Evolutionary conservation across 129 eudicot species (phyloP), one percentile per base, ranked within the genome.

Genomic region (Pulicaria dysenterica): DNA sequence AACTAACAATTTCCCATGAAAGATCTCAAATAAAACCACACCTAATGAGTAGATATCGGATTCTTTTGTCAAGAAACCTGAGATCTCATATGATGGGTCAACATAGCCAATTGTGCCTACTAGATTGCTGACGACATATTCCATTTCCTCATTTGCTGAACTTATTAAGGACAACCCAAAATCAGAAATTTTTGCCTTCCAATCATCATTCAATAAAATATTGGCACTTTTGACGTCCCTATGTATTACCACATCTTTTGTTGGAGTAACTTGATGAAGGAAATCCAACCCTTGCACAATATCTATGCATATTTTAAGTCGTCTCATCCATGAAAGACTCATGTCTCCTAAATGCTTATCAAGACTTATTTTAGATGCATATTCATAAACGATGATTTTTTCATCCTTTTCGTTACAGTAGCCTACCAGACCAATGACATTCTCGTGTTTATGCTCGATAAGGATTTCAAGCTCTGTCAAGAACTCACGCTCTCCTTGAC

Each of bases 111-210:
- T 17, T 2, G 56, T 13, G 7, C 24, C 24, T 50, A n/a, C 56
- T 5, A 3, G 14, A 47, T 50, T 19, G 15, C 6, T 14, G 8
- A 50, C 15, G 8, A 12, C 56, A 50, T 50, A 4, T 19, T 50
- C 5, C 24, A 50, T 14, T 19, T 13, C 38, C 61, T 55, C 6
- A 19, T 55, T 55, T 55, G 13, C 3, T 17, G 61, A 13, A 19
- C 8, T 17, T 55, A 5, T 17, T 8, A 19, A 1, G 39, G 38
- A 7, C 19, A 3, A 5, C 6, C 24, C 38, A 17, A 55, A 55
- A 55, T 38, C 61, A 55, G 13, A 55, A 55, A 55, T 55, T 55
- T 55, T 55, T 19, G 39, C 61, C 24, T 55, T 55, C 61, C 61
- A 55, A 8, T 55, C 39, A 37, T 55, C 4, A 5, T 11, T 55